Percentiles rank a stretch among this genome's conserved stretches.
phyloP scores from a whole-genome alignment of 106 monocot genomes.

The Iris macrosiphon region DNA sequence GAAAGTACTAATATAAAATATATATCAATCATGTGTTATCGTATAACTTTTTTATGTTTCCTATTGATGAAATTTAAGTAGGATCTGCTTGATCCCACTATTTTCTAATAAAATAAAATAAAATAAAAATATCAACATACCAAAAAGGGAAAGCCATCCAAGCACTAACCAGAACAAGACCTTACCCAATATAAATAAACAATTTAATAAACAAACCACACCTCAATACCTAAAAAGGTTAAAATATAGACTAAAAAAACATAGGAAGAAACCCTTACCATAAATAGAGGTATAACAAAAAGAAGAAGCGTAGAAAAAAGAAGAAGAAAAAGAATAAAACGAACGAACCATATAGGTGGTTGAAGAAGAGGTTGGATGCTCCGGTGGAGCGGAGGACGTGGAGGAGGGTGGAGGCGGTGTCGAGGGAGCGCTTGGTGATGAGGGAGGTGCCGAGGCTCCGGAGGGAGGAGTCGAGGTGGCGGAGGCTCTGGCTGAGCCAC shows the following conservation, averaged over 20 bases:
- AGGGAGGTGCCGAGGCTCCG: constrained; percentile 58
- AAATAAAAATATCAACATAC: no score
- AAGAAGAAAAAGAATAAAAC: not conserved
- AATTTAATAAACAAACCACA: not conserved
- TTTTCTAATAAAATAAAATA: no score
- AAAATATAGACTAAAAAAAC: constrained; percentile 1
- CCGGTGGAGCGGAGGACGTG: constrained; percentile 51
- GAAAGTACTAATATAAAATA: no score
- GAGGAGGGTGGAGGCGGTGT: constrained; percentile 50
- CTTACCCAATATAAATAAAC: not conserved
- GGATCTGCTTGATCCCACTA: no score
- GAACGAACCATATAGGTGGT: constrained; percentile 76
- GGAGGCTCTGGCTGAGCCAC: constrained; percentile 84
- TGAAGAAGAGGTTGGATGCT: constrained; percentile 67
- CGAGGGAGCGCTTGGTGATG: constrained; percentile 64
- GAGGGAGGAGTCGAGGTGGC: constrained; percentile 63
- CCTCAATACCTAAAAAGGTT: not conserved
- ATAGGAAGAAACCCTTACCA: not conserved
- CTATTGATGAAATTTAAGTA: no score
- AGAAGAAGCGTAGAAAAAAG: not conserved
- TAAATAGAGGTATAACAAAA: not conserved
- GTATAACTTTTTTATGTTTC: no score
- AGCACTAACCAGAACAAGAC: not conserved
- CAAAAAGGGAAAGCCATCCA: not conserved
- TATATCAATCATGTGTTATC: no score